Conservation (phyloP, 163 green algal genomes). For the Volvox carteri region DNA sequence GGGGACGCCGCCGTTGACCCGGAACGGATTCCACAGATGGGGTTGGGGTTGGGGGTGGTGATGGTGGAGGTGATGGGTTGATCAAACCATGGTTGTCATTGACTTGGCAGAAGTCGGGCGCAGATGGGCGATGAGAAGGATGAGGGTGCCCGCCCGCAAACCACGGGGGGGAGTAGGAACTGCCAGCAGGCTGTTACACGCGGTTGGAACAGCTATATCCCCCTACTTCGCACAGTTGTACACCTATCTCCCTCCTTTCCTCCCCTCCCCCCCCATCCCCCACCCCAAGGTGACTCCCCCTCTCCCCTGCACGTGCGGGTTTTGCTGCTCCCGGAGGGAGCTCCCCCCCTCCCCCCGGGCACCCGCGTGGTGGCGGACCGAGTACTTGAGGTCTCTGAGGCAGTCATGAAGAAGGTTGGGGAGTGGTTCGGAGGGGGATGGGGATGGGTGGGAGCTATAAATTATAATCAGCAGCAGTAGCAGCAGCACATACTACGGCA, state of each 20-base stretch:
- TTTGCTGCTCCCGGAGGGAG: slow-evolving; percentile 39
- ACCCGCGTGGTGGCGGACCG: neutral
- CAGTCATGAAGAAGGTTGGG: slow-evolving; percentile 77
- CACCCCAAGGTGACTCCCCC: neutral
- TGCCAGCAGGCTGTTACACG: neutral
- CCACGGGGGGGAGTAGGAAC: neutral
- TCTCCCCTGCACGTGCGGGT: neutral
- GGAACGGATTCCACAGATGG: too few species aligned
- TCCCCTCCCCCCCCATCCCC: neutral
- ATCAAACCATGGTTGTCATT: too few species aligned
- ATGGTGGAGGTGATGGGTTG: too few species aligned
- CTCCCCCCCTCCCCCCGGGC: neutral
- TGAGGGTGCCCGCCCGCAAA: too few species aligned
- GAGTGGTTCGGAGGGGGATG: neutral
- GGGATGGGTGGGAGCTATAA: neutral
- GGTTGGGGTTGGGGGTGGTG: too few species aligned
- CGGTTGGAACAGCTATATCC: neutral
- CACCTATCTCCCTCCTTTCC: neutral
- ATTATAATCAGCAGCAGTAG: too few species aligned
- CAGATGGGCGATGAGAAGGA: too few species aligned
- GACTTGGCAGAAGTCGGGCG: too few species aligned
- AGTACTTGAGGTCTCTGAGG: slow-evolving; percentile 64
- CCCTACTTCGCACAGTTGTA: neutral
- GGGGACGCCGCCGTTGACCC: too few species aligned
- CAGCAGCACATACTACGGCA: neutral